Evolutionary conservation across 2,329 filamentous ascomycete genomes (phyloP).

Genomic region (Dactylonectria estremocensis): DNA sequence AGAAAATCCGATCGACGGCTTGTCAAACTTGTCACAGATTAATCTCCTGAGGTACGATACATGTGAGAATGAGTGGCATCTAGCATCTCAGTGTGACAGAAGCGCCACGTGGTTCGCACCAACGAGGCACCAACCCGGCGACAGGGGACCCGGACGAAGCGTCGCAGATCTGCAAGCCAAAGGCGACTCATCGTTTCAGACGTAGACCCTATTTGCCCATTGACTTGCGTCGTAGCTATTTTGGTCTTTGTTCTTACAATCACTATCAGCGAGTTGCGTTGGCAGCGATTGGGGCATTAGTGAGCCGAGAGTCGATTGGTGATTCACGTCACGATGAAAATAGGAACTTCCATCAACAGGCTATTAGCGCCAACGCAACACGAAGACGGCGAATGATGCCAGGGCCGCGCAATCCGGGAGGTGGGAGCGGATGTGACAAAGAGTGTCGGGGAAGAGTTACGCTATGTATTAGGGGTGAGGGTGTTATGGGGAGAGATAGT

Average conservation of each 20-base stretch:
- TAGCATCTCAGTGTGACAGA: slow-evolving; percentile 5
- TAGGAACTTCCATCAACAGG: neutral
- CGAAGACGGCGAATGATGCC: slow-evolving; percentile 1
- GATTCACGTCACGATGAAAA: slow-evolving; percentile 2
- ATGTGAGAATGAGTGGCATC: slow-evolving; percentile 9
- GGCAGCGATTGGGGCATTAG: neutral
- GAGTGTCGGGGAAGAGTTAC: slow-evolving; percentile 16
- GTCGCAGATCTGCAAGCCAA: slow-evolving; percentile 28
- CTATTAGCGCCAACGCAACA: slow-evolving; percentile 10
- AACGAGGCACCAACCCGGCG: slow-evolving; percentile 24
- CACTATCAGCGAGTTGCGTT: neutral
- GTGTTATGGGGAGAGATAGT: slow-evolving; percentile 8
- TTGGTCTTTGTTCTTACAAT: neutral
- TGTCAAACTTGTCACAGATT: slow-evolving; percentile 6
- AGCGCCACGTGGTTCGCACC: slow-evolving; percentile 30
- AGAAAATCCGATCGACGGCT: neutral
- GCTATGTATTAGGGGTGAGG: no score
- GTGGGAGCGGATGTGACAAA: neutral
- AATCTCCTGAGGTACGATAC: neutral
- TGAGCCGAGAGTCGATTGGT: neutral
- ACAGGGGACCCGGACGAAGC: slow-evolving; percentile 23
- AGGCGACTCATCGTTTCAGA: slow-evolving; percentile 16
- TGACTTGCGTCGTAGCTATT: slow-evolving; percentile 8
- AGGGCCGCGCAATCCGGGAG: slow-evolving; percentile 25
- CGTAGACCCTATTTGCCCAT: slow-evolving; percentile 5